Evolutionary conservation across 805 yeast genomes (phyloP).

Genomic region (Hanseniaspora vineae): DNA sequence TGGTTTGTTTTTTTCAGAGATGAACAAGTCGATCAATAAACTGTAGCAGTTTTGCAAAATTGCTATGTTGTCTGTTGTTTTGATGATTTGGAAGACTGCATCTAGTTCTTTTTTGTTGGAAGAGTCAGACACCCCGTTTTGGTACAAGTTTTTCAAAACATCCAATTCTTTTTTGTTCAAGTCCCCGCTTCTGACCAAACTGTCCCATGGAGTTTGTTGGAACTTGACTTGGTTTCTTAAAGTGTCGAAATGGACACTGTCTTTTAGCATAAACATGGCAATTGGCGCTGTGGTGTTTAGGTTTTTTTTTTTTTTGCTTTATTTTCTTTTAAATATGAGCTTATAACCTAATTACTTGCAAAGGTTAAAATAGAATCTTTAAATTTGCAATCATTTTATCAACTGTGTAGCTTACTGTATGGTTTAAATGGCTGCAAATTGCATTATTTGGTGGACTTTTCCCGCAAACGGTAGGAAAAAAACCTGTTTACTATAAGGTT

Average conservation of each 20-base stretch:
- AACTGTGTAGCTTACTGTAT: no score
- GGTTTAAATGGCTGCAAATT: not conserved
- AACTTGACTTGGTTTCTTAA: conserved; percentile 57
- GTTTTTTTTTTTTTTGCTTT: not conserved
- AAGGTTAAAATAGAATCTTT: no score
- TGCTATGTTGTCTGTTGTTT: conserved; percentile 16
- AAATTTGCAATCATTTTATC: no score
- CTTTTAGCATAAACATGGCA: conserved; percentile 28
- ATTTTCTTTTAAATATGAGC: not conserved
- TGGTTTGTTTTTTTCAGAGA: conserved; percentile 8
- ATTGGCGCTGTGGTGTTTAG: not conserved
- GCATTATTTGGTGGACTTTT: not conserved
- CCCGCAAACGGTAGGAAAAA: not conserved
- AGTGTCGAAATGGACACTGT: conserved; percentile 55
- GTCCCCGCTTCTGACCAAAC: conserved; percentile 61
- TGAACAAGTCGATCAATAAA: conserved; percentile 19
- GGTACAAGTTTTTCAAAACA: conserved; percentile 14
- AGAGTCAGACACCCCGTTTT: conserved; percentile 30
- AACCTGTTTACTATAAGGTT: no score
- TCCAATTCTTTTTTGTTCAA: conserved; percentile 58
- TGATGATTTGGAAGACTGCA: not conserved
- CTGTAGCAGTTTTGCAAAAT: conserved; percentile 20
- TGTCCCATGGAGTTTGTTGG: conserved; percentile 86
- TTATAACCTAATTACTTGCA: no score
- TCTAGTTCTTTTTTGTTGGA: conserved; percentile 22